Evolutionary conservation across 768 basidiomycete genomes (phyloP).

Genomic region (Hericium coralloides): DNA sequence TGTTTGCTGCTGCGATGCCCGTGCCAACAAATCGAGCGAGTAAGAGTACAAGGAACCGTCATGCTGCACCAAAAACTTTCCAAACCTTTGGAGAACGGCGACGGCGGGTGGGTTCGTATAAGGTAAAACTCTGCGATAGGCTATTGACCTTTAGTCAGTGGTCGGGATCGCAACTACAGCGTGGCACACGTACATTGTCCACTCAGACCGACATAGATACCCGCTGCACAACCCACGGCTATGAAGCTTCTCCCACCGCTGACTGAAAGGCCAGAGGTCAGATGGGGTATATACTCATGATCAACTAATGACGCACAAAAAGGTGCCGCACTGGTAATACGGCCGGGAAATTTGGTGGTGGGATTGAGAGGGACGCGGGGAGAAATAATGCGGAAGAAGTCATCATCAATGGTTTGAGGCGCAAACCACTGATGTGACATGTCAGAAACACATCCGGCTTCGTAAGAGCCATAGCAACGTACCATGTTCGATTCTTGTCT

Average conservation of each 20-base stretch:
- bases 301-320: constrained; percentile 41
- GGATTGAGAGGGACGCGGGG: constrained; percentile 22
- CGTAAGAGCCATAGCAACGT: constrained; percentile 6
- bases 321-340: constrained; percentile 46
- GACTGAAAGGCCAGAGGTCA: constrained; percentile 24
- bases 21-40: constrained; percentile 61
- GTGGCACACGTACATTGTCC: constrained; percentile 41
- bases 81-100: constrained; percentile 47
- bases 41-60: constrained; percentile 54
- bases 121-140: constrained; percentile 48
- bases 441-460: background rate
- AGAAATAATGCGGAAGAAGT: constrained; percentile 42
- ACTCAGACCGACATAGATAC: constrained; percentile 55
- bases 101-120: constrained; percentile 43
- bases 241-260: constrained; percentile 46
- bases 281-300: background rate
- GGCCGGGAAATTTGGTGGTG: constrained; percentile 41
- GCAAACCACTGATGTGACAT: constrained; percentile 50
- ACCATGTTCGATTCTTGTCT: constrained; percentile 72
- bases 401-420: constrained; percentile 46
- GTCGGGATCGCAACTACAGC: background rate
- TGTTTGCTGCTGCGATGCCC: constrained; percentile 42
- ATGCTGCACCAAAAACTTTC: constrained; percentile 60
- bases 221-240: constrained; percentile 56
- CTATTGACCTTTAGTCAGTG: constrained; percentile 26